These are phyloP conservation scores for Rhodotorula sp. DNA, from an alignment of 1,284 basidiomycete species.

Conservation along the genomic window DNA sequence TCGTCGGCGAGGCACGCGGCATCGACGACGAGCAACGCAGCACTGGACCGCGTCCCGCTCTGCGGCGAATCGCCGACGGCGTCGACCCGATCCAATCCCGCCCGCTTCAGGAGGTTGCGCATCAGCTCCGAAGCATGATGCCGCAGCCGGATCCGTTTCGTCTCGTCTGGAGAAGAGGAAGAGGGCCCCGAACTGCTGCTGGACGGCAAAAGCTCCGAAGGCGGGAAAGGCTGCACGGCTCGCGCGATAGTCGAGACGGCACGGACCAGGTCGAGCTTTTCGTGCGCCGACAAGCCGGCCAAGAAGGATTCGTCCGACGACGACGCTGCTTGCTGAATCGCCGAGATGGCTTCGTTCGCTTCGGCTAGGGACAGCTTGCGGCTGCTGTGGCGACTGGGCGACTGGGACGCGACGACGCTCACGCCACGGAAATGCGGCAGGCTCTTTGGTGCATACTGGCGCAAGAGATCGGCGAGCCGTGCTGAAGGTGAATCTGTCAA, in stretches of 20 bases:
- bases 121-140: not conserved
- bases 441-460: not conserved
- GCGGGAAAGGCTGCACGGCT: not conserved
- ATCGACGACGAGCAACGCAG: conserved; percentile 14
- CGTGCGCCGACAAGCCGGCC: not conserved
- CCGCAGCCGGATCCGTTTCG: not conserved
- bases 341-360: not conserved
- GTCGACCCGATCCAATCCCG: not conserved
- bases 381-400: not conserved
- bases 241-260: conserved; percentile 5
- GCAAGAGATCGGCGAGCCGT: not conserved
- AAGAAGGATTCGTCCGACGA: not conserved
- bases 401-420: not conserved
- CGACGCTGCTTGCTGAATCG: not conserved
- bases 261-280: conserved; percentile 20
- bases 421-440: not conserved
- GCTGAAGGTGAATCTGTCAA: not conserved
- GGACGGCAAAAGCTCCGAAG: not conserved
- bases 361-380: not conserved
- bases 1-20: not conserved
- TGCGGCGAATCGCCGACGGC: not conserved
- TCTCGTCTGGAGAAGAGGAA: not conserved
- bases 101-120: conserved; percentile 3
- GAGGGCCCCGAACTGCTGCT: not conserved
- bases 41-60: not conserved